These are phyloP conservation scores for Cryphonectria japonica DNA, from an alignment of 2,329 filamentous ascomycete genomes.

Conservation along the genomic window DNA sequence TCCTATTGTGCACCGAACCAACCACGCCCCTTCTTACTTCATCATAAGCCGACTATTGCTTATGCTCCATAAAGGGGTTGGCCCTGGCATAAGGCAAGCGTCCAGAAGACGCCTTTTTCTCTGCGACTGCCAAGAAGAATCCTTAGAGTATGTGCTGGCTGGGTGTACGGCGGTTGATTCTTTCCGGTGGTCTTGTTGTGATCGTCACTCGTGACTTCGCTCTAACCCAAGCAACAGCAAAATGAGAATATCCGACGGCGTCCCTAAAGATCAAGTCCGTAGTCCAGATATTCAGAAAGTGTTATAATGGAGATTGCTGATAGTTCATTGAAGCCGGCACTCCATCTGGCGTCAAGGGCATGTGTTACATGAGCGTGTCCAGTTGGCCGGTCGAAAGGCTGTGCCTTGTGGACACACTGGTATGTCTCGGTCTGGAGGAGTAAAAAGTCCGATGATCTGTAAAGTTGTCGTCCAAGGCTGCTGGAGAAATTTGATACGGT, in stretches of 20 bases:
- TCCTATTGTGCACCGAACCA: not conserved
- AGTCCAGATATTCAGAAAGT: not conserved
- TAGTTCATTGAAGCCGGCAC: not conserved
- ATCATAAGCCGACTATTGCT: not conserved
- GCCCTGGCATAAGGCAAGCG: not conserved
- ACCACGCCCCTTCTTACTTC: not conserved
- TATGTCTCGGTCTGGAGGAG: not conserved
- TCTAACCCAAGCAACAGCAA: not conserved
- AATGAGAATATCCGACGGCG: not conserved
- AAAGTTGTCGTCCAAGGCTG: not conserved
- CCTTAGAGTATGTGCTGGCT: not conserved
- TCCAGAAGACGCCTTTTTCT: not conserved
- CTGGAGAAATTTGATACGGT: not conserved
- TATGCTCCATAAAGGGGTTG: not conserved
- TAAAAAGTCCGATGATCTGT: not conserved
- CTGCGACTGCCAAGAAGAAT: not conserved
- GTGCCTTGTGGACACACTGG: not conserved
- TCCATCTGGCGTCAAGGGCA: not conserved
- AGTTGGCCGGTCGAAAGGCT: not conserved
- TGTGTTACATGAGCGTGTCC: not conserved
- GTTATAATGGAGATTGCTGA: not conserved
- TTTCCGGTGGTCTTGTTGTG: not conserved
- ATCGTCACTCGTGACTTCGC: not conserved
- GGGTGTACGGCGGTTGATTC: not conserved
- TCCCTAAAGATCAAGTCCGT: not conserved